Evolutionary conservation across 257 asterid genomes (phyloP), one percentile per base, ranked within the genome.

Genomic region (Scutellaria galericulata): DNA sequence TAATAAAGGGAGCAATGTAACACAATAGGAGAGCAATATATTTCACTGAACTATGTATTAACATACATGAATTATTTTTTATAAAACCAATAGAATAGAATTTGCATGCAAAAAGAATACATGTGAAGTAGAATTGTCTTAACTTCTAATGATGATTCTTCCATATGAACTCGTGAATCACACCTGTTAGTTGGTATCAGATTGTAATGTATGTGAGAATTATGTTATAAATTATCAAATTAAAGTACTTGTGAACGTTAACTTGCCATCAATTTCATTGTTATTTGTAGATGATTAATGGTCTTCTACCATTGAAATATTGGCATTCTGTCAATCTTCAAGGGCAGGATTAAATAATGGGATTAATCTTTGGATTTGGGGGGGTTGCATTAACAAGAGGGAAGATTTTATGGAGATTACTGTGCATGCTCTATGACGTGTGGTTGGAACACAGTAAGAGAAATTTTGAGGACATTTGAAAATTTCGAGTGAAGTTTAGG

Each of bases 261-360:
- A 59, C 65, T 35, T 59, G 46, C 65, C 35, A 35, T 59, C 37
- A 15, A 11, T 15, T 31, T 27, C 1, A 10, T 27, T 57, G 42
- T n/a, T 31, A 11, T 57, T 7, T 40, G 22, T 59, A 35, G 56
- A 55, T 44, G 64, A 10, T 20, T 39, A 4, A 35, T 71, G 67
- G 41, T 59, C 60, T 41, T 51, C 37, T 20, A 18, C 44, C 63
- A 13, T 22, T 51, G 48, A 62, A 24, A 20, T 62, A 24, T 40
- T 63, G 40, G 35, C 37, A 56, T 27, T 47, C 47, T 64, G 37
- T n/a, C 40, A 46, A 39, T 65, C 66, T 53, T 61, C 12, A 13
- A 47, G 47, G 48, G 61, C 18, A 20, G 59, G 14, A 58, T 52
- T 53, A 40, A 40, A 6, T 39, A 22, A 7, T 50, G 35, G 6